A percentile compares a stretch with the other conserved stretches of the same genome.
These are phyloP conservation scores for Fraxinus quadrangulata DNA, from an alignment of 257 asterid genomes.

Conservation along the genomic window DNA sequence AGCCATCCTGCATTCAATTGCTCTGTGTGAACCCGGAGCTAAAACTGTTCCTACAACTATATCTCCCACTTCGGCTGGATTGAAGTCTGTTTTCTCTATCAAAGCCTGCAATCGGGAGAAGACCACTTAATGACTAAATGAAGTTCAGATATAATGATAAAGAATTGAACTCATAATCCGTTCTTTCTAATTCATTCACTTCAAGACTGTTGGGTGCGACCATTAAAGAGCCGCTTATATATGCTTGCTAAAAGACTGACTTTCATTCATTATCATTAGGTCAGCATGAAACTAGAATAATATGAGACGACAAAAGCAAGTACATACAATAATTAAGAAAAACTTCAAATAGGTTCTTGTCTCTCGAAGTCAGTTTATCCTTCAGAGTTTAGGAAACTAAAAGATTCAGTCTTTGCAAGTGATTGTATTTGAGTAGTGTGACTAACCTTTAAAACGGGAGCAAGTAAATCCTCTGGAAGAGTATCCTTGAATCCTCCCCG, in stretches of 20 bases:
- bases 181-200: not conserved
- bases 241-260: too few relatives aligned
- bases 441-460: conserved; percentile 77
- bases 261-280: too few relatives aligned
- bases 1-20: conserved; percentile 86
- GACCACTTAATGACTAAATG: not conserved
- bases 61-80: conserved; percentile 87
- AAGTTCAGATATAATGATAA: not conserved
- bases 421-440: not conserved
- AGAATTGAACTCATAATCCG: not conserved
- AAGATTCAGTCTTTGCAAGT: not conserved
- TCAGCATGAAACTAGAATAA: too few relatives aligned
- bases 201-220: not conserved
- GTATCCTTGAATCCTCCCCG: conserved; percentile 94
- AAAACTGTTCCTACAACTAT: conserved; percentile 89
- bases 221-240: too few relatives aligned
- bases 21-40: conserved; percentile 88
- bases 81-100: conserved; percentile 66
- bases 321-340: too few relatives aligned
- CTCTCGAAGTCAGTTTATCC: not conserved
- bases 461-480: conserved; percentile 86
- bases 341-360: not conserved
- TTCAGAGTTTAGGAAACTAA: not conserved
- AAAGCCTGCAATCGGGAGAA: conserved; percentile 50
- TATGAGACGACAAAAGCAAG: too few relatives aligned